A percentile compares a stretch with the other conserved stretches of the same genome.
These are phyloP conservation scores for Antarctomyces pellizariae DNA, from an alignment of 495 filamentous ascomycete species.

Conservation along the genomic window DNA sequence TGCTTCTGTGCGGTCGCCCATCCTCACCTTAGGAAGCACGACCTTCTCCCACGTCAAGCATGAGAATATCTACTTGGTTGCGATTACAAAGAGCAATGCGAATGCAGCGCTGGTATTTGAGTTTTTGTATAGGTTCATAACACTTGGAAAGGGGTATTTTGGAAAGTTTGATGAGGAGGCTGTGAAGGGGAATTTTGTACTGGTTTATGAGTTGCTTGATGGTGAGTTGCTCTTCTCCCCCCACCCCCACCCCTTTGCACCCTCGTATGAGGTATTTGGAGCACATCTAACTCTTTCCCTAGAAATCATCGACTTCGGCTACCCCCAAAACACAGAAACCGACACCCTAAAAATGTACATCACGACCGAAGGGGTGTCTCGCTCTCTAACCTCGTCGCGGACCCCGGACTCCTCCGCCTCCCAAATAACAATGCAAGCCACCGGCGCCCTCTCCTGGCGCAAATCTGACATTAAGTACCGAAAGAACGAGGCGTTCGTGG, in stretches of 20 bases:
- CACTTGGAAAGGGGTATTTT: conserved; percentile 87
- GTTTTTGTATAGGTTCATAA: conserved; percentile 81
- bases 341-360: conserved; percentile 99
- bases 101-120: conserved; percentile 98
- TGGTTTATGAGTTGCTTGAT: conserved; percentile 95
- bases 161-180: conserved; percentile 98
- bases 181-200: conserved; percentile 98
- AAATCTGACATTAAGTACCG: conserved; percentile 95
- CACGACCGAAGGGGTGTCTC: conserved; percentile 95
- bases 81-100: conserved; percentile 97
- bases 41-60: conserved; percentile 99
- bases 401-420: conserved; percentile 77
- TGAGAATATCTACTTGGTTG: conserved; percentile 97
- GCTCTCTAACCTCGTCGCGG: conserved; percentile 86
- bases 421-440: conserved; percentile 99
- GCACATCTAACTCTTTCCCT: not conserved
- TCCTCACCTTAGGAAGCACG: conserved; percentile 89
- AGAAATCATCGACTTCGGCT: conserved; percentile 99
- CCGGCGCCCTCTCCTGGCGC: conserved; percentile 89
- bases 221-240: conserved; percentile 25
- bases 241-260: conserved; percentile 2
- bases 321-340: conserved; percentile 96
- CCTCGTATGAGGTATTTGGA: not conserved
- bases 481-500: conserved; percentile 98
- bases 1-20: conserved; percentile 88